Base-by-base conservation (phyloP, 2,329 filamentous ascomycete genomes). In the Phialophora chinensis region DNA sequence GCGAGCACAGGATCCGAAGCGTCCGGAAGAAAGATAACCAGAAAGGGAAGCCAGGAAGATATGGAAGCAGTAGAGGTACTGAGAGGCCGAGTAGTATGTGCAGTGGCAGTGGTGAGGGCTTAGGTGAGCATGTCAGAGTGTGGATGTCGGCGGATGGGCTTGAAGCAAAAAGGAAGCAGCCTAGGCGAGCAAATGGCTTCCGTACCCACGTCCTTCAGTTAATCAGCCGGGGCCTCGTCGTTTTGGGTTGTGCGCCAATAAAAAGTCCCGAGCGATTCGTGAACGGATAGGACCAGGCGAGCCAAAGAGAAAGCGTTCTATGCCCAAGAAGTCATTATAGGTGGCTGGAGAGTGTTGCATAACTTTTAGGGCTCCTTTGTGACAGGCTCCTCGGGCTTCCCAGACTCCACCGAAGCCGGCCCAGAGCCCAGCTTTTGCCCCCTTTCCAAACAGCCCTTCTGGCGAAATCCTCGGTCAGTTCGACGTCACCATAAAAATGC, bases 121-220 rank as follows among this genome's bases (percentile, higher is more conserved):
- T 66, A 68, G 66, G 66, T 69, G 69, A 67, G 70, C 66, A 64
- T 62, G 64, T 59, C 54, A 57, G n/a, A 42, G 31, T 65, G 62
- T 67, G 64, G 67, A 69, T 66, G 63, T 66, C 60, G 27, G 62
- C 67, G 67, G 67, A 67, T 68, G 35, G 38, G n/a, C 35, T 50
- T 35, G 55, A 31, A 55, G 60, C 59, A 49, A 62, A 49, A 56
- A 23, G 57, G 57, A 50, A 60, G 57, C 44, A 50, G 42, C 42
- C 44, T 27, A 60, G 57, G 44, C 44, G 42, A 50, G 57, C 57
- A 52, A 44, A 6, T 44, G 38, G 14, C 38, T 44, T 17, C 38
- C 14, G 38, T 44, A 50, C 57, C 42, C 49, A 29, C 49, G 49
- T 52, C 49, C 14, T 29, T 52, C 11, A 20, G 53, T 33, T 55